Conservation (phyloP, 257 asterid species). For the Solanum pimpinellifolium region DNA sequence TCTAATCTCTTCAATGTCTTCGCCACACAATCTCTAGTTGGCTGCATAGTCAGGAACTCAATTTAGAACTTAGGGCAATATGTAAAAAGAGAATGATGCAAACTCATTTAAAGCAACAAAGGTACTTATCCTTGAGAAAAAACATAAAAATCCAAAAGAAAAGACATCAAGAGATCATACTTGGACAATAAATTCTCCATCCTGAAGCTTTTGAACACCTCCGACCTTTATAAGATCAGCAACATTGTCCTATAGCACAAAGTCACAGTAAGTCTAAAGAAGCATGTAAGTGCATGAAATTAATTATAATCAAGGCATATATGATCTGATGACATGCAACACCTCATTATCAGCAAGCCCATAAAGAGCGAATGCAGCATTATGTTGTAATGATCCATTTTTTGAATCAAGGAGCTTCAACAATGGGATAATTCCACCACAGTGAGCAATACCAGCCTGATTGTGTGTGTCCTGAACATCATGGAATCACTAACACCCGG, state of each 20-base stretch:
- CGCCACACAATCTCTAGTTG: constrained; percentile 96
- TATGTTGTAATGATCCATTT: constrained; percentile 94
- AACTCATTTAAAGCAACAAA: background rate
- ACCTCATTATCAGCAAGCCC: constrained; percentile 99
- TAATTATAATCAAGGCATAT: background rate
- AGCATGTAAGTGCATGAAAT: background rate
- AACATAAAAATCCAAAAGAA: background rate
- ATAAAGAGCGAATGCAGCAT: constrained; percentile 97
- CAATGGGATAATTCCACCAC: constrained; percentile 78
- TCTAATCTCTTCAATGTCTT: constrained; percentile 94
- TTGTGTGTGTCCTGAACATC: constrained; percentile 71
- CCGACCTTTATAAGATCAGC: constrained; percentile 86
- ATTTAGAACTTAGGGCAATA: background rate
- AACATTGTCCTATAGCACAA: constrained; percentile 70
- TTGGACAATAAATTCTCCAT: constrained; percentile 93
- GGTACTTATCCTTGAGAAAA: background rate
- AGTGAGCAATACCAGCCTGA: constrained; percentile 97
- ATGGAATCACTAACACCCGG: background rate
- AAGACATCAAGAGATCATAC: constrained; percentile 20
- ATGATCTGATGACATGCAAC: background rate
- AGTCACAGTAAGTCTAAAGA: background rate
- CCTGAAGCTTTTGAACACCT: constrained; percentile 95
- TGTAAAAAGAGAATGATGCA: background rate
- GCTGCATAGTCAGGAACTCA: constrained; percentile 41
- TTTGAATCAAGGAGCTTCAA: constrained; percentile 89